Base-by-base conservation (phyloP, 2,329 filamentous ascomycete species). In the Ophiostoma himal-ulmi region DNA sequence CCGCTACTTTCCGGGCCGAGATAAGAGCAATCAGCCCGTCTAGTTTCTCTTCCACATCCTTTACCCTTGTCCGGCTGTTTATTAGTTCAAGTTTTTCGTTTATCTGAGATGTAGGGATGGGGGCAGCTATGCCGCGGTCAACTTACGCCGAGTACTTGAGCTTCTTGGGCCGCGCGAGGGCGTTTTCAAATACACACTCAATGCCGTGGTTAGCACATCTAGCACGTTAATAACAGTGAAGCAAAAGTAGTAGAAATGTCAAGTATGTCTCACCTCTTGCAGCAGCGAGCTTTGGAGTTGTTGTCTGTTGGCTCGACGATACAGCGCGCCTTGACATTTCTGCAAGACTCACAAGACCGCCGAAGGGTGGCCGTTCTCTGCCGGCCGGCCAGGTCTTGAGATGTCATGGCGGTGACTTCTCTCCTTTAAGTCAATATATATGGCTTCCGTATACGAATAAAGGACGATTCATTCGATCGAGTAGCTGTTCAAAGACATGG, bases 21-120 rank as follows among this genome's bases (percentile, higher is more conserved):
- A 71, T 76, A 74, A 39, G 81, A 82, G 75, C 75, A 48, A 75
- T 74, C 65, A 75, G 69, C 20, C 73, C 73, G 30, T 75, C 73
- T 3, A 75, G 72, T 62, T 75, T 74, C 39, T 75, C 73, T 22
- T 75, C 75, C 11, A 75, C 73, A 57, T 74, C 74, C 60, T 70
- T 73, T 1, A 75, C 74, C 5, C 75, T 67, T 3, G 74, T 73
- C 2, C 75, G 74, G 4, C 75, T 75, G 20, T 3, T 4, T 14
- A 30, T 68, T 13, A 68, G 26, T 36, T 10, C 20, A 64, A 36
- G 30, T 22, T 7, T 22, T 44, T 6, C 54, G 30, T 20, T 10
- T n/a, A 60, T 26, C 26, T 17, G 8, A 37, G 17, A 65, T 48
- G 44, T 8, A 20, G 20, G 22, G 22, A 22, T 64, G 54, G 22